phyloP scores from a whole-genome alignment of 1,139 yeast genomes.

The Nadsonia starkeyi-henricii region DNA sequence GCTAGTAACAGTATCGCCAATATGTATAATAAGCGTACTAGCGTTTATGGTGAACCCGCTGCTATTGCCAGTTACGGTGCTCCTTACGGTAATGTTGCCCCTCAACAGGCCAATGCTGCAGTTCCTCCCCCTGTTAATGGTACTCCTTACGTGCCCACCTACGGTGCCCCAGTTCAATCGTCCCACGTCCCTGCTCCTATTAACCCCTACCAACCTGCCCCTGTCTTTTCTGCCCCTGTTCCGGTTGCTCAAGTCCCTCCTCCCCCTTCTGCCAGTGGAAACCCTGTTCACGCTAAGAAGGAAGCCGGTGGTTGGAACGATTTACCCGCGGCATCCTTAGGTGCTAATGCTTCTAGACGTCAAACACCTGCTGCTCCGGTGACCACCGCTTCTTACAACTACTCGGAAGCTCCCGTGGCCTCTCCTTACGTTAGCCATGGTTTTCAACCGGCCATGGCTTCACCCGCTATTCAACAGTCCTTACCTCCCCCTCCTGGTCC shows the following conservation, averaged over 20 bases:
- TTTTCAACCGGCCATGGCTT: neutral
- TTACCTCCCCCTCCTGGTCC: constrained; percentile 13
- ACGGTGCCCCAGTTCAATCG: constrained; percentile 1
- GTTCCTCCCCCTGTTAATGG: constrained; percentile 9
- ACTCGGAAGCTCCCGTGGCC: constrained; percentile 17
- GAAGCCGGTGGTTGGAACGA: constrained; percentile 92
- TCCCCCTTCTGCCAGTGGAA: constrained; percentile 10
- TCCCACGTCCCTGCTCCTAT: constrained; percentile 4
- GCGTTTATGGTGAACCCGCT: constrained; percentile 7
- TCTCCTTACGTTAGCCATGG: constrained; percentile 15
- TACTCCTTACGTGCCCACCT: constrained; percentile 7
- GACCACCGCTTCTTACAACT: constrained; percentile 12
- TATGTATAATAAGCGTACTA: constrained; percentile 8
- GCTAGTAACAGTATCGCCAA: constrained; percentile 2
- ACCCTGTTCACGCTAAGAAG: constrained; percentile 31
- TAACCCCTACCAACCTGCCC: constrained; percentile 8
- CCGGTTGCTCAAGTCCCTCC: constrained; percentile 16
- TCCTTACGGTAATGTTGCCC: constrained; percentile 9
- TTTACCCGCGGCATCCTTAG: constrained; percentile 45
- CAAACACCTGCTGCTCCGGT: constrained; percentile 32
- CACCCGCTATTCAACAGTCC: constrained; percentile 8
- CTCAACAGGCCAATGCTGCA: constrained; percentile 5
- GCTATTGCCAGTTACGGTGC: constrained; percentile 9
- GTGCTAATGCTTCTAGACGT: constrained; percentile 33
- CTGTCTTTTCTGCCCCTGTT: constrained; percentile 13